Evolutionary conservation across 1,139 yeast species (phyloP), one percentile per base, ranked within the genome.

Genomic region (Sugiyamaella novakii): DNA sequence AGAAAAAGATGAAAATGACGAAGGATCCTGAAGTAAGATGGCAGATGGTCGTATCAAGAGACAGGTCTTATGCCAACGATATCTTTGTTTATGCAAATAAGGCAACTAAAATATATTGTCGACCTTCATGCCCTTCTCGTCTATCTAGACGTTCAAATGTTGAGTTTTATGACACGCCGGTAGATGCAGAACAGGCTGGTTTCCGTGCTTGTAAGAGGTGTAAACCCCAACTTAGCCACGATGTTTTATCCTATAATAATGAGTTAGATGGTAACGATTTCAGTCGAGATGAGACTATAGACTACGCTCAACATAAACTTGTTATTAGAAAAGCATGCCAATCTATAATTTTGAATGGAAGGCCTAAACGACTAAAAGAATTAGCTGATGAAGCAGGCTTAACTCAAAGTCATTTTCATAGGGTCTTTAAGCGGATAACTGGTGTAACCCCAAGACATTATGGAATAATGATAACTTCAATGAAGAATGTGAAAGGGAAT

Each of bases 61-160:
- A 43, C 24, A 35, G 35, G 27, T 43, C 47, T 11, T 21, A 25
- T 10, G 12, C 35, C 14, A 35, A 35, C 12, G 50, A 47, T 31
- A 36, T 43, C 4, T 47, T 47, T 42, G 43, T 47, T 19, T 47
- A 47, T 22, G 34, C 39, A 2, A 30, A 24, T n/a, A 41, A 42
- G 24, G 21, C 50, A 7, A 47, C 50, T 15, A 36, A 38, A 10
- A 47, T 47, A 12, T 42, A 47, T 22, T 47, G 50, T 22, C 22
- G 50, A 11, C 43, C 50, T 5, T 41, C 46, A 21, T 47, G 50
- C 28, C 50, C 50, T 10, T 28, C 47, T 8, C 38, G 50, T n/a
- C 19, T 47, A 12, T 28, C 50, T 12, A 36, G 46, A 5, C 41
- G 50, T 6, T 22, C 50, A 17, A 47, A 47, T 35, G 43, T 42